These are phyloP conservation scores for Emmonsiellopsis sp. DNA, from an alignment of 2,329 filamentous ascomycete species.

Conservation along the genomic window DNA sequence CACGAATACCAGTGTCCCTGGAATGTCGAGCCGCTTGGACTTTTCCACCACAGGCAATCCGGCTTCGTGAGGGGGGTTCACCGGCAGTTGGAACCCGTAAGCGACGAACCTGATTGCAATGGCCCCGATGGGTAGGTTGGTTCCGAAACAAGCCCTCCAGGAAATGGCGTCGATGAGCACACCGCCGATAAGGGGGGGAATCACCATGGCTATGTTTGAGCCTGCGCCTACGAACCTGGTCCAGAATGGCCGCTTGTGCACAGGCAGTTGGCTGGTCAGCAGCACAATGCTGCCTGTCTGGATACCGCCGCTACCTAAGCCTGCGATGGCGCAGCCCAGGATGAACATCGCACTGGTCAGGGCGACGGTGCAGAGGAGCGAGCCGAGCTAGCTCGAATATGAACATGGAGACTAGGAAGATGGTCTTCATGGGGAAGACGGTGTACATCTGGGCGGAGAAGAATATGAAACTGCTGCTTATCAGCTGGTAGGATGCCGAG, in stretches of 20 bases:
- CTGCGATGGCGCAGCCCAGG: constrained; percentile 28
- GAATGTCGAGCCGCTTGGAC: constrained; percentile 25
- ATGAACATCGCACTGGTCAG: constrained; percentile 25
- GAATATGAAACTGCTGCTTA: constrained; percentile 24
- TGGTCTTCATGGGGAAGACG: constrained; percentile 26
- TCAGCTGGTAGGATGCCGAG: constrained; percentile 39
- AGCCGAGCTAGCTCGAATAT: constrained; percentile 32
- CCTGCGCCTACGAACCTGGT: constrained; percentile 31
- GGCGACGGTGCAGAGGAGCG: constrained; percentile 27
- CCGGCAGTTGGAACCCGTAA: constrained; percentile 18
- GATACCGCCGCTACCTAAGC: constrained; percentile 27
- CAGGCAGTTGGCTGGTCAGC: constrained; percentile 35
- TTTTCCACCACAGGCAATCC: constrained; percentile 17
- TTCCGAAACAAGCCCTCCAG: constrained; percentile 37
- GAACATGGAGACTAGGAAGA: constrained; percentile 23
- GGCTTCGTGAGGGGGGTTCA: not conserved
- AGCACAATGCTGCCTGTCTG: constrained; percentile 19
- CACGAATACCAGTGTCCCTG: constrained; percentile 38
- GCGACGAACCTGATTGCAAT: constrained; percentile 33
- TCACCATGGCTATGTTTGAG: constrained; percentile 26
- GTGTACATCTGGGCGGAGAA: constrained; percentile 27
- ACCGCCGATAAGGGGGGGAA: constrained; percentile 34
- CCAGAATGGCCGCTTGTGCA: constrained; percentile 28
- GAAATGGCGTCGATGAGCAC: constrained; percentile 33
- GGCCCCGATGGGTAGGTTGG: constrained; percentile 27